Evolutionary conservation across 495 filamentous ascomycete genomes (phyloP).

Genomic region (Podospora sp.): DNA sequence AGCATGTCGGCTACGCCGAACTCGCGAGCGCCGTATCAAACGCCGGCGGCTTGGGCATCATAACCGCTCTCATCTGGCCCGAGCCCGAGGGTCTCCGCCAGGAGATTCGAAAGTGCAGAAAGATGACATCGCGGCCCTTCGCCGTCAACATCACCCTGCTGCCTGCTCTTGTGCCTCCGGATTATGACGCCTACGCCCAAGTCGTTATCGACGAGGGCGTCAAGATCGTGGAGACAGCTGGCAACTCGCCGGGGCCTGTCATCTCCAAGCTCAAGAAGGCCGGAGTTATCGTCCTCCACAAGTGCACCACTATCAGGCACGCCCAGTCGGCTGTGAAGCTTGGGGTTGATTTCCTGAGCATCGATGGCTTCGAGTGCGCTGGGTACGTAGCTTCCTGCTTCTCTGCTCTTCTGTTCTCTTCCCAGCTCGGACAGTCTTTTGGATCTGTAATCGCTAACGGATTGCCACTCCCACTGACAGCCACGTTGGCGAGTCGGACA

Average conservation of each 20-base stretch:
- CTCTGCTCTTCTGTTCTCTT: background rate
- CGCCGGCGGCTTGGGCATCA: conserved; percentile 89
- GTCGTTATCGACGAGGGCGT: conserved; percentile 93
- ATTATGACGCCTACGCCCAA: conserved; percentile 91
- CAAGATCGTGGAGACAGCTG: conserved; percentile 94
- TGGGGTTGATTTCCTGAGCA: conserved; percentile 93
- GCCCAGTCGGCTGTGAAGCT: conserved; percentile 90
- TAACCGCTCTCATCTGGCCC: conserved; percentile 93
- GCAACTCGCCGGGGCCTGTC: conserved; percentile 89
- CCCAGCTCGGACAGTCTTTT: background rate
- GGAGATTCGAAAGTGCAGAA: conserved; percentile 85
- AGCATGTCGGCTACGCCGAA: conserved; percentile 76
- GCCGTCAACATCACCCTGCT: conserved; percentile 96
- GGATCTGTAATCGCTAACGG: background rate
- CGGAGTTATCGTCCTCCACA: conserved; percentile 81
- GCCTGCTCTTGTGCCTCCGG: conserved; percentile 82
- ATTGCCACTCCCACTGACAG: conserved; percentile 28
- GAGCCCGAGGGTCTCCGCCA: conserved; percentile 89
- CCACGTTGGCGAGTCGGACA: conserved; percentile 88
- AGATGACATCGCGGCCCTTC: conserved; percentile 87
- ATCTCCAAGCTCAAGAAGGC: conserved; percentile 86
- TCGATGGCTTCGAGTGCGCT: conserved; percentile 97
- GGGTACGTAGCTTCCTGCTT: conserved; percentile 59
- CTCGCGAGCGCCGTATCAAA: conserved; percentile 93
- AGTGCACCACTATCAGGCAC: conserved; percentile 96